phyloP scores from a whole-genome alignment of 2,329 filamentous ascomycete genomes.

The Cercospora canescens region DNA sequence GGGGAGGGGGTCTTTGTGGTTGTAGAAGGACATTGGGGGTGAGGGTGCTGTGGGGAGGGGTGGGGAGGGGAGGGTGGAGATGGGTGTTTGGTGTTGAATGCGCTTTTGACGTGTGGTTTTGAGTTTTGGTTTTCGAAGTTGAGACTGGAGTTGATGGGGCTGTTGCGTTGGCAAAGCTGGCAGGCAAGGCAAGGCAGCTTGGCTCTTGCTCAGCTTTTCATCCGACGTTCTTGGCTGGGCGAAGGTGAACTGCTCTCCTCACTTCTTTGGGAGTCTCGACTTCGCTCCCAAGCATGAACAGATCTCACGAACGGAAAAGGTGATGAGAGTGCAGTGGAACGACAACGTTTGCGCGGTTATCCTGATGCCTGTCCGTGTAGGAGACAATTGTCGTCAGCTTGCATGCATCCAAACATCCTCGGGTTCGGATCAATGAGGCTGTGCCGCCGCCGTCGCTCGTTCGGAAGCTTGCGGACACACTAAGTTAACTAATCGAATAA shows the following conservation, averaged over 20 bases:
- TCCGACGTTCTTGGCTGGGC: no score
- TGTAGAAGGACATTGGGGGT: neutral
- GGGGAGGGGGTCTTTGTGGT: conserved; percentile 3
- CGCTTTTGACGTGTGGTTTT: neutral
- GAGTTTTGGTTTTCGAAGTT: neutral
- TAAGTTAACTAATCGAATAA: no score
- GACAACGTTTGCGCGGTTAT: neutral
- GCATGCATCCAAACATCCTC: neutral
- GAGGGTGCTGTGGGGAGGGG: neutral
- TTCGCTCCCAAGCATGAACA: neutral
- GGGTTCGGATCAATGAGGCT: neutral
- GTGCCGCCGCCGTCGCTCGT: neutral
- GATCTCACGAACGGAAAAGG: neutral
- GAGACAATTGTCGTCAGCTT: neutral
- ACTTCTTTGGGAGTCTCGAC: no score
- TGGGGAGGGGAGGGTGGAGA: neutral
- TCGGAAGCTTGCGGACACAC: neutral
- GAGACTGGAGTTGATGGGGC: neutral
- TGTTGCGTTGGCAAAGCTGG: neutral
- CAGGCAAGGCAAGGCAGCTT: neutral
- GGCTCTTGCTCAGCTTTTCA: neutral
- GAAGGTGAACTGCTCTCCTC: no score
- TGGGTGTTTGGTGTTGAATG: neutral
- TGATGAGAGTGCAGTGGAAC: neutral
- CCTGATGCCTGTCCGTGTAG: neutral